Percentiles rank a stretch among this genome's conserved stretches.
Conservation (phyloP, 192 early-diverging fungal species). For the Phlyctochytrium bullatum region DNA sequence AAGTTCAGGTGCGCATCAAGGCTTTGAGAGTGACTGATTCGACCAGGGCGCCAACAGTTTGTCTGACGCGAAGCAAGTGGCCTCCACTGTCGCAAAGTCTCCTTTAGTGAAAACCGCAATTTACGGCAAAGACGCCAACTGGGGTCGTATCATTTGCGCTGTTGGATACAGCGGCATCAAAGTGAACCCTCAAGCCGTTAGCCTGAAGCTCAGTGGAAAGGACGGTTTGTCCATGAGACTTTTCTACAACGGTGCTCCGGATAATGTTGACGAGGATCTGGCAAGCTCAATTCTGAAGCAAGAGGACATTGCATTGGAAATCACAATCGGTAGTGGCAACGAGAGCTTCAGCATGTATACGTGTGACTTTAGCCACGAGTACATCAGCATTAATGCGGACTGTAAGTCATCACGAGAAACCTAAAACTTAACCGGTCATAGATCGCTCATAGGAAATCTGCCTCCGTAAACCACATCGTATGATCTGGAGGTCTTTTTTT, state of each 20-base stretch:
- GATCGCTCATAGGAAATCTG: no score
- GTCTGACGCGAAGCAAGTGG: conserved; percentile 73
- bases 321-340: conserved; percentile 74
- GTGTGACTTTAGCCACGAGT: conserved; percentile 91
- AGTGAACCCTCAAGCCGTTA: conserved; percentile 72
- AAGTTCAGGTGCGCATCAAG: conserved; percentile 67
- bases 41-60: background rate
- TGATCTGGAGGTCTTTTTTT: no score
- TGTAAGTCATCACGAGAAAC: no score
- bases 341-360: conserved; percentile 87
- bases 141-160: conserved; percentile 93
- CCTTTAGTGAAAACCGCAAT: conserved; percentile 94
- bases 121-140: conserved; percentile 96
- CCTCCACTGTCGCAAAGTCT: conserved; percentile 86
- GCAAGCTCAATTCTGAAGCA: conserved; percentile 79
- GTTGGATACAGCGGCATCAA: conserved; percentile 81
- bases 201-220: conserved; percentile 68
- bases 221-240: conserved; percentile 50
- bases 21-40: background rate
- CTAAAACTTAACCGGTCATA: no score
- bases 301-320: conserved; percentile 79
- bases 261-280: conserved; percentile 73
- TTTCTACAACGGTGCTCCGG: conserved; percentile 78
- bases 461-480: no score
- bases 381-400: conserved; percentile 91